phyloP scores from a whole-genome alignment of 2,329 filamentous ascomycete genomes.

The Colletotrichum liaoningense region DNA sequence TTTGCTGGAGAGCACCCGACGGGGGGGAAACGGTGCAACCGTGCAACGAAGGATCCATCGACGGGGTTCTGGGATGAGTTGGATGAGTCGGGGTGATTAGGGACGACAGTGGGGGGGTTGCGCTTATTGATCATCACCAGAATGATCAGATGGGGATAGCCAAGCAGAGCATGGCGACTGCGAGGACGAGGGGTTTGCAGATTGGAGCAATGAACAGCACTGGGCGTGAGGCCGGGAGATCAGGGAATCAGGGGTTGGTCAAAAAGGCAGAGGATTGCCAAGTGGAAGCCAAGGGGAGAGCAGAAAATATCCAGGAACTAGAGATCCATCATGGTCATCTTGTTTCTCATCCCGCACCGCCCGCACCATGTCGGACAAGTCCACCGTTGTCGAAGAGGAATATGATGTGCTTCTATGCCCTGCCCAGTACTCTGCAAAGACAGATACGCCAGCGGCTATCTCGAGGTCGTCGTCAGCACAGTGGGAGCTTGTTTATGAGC shows the following conservation, averaged over 20 bases:
- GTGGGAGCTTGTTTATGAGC: slow-evolving; percentile 14
- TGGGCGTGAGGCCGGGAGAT: not conserved
- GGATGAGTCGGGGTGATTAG: slow-evolving; percentile 27
- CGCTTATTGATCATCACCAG: slow-evolving; percentile 15
- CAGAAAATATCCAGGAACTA: slow-evolving; percentile 5
- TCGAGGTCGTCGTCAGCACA: not conserved
- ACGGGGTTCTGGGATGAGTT: slow-evolving; percentile 1
- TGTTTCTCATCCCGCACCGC: not conserved
- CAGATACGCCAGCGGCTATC: slow-evolving; percentile 23
- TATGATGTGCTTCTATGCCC: not conserved
- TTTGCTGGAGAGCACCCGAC: not conserved
- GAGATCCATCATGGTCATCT: slow-evolving; percentile 19
- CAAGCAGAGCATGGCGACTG: not conserved
- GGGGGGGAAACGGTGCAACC: not conserved
- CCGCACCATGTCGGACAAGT: not conserved
- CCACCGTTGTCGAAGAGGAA: not conserved
- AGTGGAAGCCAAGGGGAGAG: not conserved
- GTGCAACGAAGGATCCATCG: not conserved
- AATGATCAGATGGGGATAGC: slow-evolving; percentile 7
- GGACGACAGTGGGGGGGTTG: slow-evolving; percentile 15
- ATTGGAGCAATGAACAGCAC: not conserved
- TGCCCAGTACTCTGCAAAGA: not conserved
- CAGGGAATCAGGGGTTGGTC: not conserved
- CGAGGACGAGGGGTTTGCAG: slow-evolving; percentile 24
- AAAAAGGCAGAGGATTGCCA: not conserved